Percentiles rank a stretch among this genome's conserved stretches.
Evolutionary conservation across 805 yeast genomes (phyloP).

Genomic region (Starmera quercuum): DNA sequence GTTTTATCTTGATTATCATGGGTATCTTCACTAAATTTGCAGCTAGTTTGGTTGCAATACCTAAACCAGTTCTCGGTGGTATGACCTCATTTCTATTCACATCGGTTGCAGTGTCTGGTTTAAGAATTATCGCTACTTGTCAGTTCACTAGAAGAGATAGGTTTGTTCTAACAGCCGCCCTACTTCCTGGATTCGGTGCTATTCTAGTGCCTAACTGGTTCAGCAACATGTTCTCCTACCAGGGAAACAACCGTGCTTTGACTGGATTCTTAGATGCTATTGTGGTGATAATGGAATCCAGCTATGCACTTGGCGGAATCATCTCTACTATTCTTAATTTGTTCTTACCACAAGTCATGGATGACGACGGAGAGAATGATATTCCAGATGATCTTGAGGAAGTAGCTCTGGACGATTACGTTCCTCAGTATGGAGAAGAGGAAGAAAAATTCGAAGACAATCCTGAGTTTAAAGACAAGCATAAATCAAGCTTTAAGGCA

Average conservation of each 20-base stretch:
- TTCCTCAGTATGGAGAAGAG: conserved; percentile 18
- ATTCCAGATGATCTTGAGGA: conserved; percentile 11
- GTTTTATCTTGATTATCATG: conserved; percentile 74
- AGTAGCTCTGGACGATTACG: conserved; percentile 16
- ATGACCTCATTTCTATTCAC: conserved; percentile 76
- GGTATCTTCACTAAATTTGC: conserved; percentile 84
- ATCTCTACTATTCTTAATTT: conserved; percentile 55
- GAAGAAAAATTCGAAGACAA: too few relatives aligned
- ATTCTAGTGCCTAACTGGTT: conserved; percentile 63
- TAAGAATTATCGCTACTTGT: conserved; percentile 48
- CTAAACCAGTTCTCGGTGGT: conserved; percentile 77
- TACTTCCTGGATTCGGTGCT: conserved; percentile 63
- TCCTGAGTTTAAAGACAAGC: too few relatives aligned
- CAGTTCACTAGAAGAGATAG: conserved; percentile 65
- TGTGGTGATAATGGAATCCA: conserved; percentile 61
- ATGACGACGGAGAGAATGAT: conserved; percentile 26
- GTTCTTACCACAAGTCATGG: conserved; percentile 51
- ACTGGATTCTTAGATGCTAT: conserved; percentile 63
- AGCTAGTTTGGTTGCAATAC: conserved; percentile 82
- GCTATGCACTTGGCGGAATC: conserved; percentile 65
- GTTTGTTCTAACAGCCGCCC: conserved; percentile 58
- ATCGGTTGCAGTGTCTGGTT: conserved; percentile 70
- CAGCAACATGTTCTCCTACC: conserved; percentile 52
- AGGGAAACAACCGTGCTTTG: conserved; percentile 49
- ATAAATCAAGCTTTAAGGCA: too few relatives aligned